Conservation (phyloP, 2,329 filamentous ascomycete species). For the Ophiostoma himal-ulmi region DNA sequence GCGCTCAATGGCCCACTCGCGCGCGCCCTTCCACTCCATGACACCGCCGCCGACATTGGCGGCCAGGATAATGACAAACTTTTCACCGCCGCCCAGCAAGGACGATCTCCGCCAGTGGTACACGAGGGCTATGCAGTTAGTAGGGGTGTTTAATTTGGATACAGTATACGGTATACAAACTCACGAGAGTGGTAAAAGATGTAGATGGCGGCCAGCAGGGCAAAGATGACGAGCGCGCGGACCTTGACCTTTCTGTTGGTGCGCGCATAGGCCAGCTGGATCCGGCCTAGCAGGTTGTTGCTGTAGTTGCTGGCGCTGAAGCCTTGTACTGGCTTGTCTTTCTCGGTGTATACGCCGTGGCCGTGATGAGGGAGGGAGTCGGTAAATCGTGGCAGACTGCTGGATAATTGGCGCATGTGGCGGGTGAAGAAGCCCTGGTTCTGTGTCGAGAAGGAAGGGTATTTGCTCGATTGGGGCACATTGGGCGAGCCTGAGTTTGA, state of each 20-base stretch:
- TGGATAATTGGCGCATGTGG: constrained; percentile 75
- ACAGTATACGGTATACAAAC: constrained; percentile 34
- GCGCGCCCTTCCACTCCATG: constrained; percentile 97
- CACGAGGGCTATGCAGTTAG: constrained; percentile 39
- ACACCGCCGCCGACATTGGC: constrained; percentile 94
- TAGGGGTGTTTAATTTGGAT: not conserved
- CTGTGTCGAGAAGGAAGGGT: constrained; percentile 72
- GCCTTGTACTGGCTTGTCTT: constrained; percentile 60
- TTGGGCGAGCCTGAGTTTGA: constrained; percentile 39
- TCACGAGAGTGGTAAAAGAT: constrained; percentile 69
- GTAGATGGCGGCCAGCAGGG: constrained; percentile 56
- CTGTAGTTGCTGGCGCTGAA: constrained; percentile 27
- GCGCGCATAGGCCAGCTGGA: constrained; percentile 43
- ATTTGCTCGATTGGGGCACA: constrained; percentile 60
- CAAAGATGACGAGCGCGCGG: constrained; percentile 52
- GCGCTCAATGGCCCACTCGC: constrained; percentile 96
- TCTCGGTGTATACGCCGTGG: constrained; percentile 55
- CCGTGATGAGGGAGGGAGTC: not conserved
- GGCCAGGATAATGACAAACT: constrained; percentile 86
- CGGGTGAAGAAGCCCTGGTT: constrained; percentile 83
- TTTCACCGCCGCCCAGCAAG: constrained; percentile 75
- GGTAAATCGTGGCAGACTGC: constrained; percentile 66
- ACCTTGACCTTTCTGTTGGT: constrained; percentile 62
- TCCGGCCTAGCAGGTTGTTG: constrained; percentile 35
- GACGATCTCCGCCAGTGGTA: constrained; percentile 66